Base-by-base conservation (phyloP, 148 eudicot genomes). In the Camellia granthamiana region DNA sequence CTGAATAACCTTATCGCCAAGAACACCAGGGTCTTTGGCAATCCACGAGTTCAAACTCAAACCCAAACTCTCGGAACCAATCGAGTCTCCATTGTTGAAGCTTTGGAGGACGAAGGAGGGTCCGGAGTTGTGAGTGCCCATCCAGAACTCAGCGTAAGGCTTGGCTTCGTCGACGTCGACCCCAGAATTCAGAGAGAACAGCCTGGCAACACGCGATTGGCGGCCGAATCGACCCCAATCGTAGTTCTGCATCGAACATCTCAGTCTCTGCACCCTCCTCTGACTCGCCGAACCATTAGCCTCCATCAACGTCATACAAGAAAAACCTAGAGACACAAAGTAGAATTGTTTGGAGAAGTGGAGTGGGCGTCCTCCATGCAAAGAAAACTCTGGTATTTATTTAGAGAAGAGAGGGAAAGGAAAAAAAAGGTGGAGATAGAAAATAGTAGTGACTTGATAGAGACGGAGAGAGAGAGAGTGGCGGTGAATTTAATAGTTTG, bases 111-210 rank as follows among this genome's bases (percentile, higher is more conserved):
- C 86, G 78, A 84, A 91, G 4, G 99, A 93, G 1, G 98, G 92
- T 1, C 99, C 99, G 16, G 95, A 91, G n/a, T 80, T 92, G 77
- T 96, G 99, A 21, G 99, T 96, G 1, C 99, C 99, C 95, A 96
- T 93, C 99, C 99, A 96, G 19, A 96, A 86, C 88, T 96, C 99
- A 19, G 99, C 99, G 77, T 88, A 89, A 19, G 90, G 94, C 81
- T 82, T 83, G 1, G 66, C 82, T 0, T 86, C 85, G 49, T 89
- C 92, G 12, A 88, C 77, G 15, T 63, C 86, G 13, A 58, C 85
- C 43, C 89, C 90, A 16, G 83, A 85, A 81, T 96, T 96, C 0
- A 83, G 82, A 7, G 85, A 61, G 71, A 74, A 87, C 59, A 96
- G 79, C 62, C 90, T 85, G 30, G 90, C 93, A 19, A 92, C 99